Conservation (phyloP, 768 basidiomycete species). For the Neoboletus subvelutipes region DNA sequence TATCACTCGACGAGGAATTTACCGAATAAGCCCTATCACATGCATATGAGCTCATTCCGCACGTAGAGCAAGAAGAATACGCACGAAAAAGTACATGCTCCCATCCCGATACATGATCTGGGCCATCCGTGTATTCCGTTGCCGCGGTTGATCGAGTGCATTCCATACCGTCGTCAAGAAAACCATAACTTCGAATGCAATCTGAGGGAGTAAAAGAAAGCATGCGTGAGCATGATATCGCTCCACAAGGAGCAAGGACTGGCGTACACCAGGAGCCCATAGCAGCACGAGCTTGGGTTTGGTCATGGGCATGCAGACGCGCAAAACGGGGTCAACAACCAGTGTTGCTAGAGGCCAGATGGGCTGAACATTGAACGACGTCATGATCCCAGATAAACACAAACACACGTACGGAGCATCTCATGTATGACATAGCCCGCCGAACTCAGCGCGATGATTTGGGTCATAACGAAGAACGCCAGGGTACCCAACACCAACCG, state of each 20-base stretch:
- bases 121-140: slow-evolving; percentile 15
- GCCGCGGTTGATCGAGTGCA: slow-evolving; percentile 27
- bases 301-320: slow-evolving; percentile 19
- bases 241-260: not conserved
- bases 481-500: slow-evolving; percentile 32
- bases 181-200: slow-evolving; percentile 32
- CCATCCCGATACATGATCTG: slow-evolving; percentile 31
- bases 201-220: slow-evolving; percentile 11
- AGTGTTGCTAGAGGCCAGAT: slow-evolving; percentile 15
- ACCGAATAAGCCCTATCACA: slow-evolving; percentile 27
- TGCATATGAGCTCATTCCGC: not conserved
- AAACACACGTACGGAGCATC: slow-evolving; percentile 28
- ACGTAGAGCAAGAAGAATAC: not conserved
- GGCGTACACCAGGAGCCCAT: slow-evolving; percentile 31
- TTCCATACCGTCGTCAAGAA: slow-evolving; percentile 32
- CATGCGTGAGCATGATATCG: not conserved
- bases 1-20: not conserved
- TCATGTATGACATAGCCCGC: slow-evolving; percentile 26
- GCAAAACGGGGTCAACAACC: slow-evolving; percentile 7
- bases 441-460: slow-evolving; percentile 24
- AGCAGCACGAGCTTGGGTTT: slow-evolving; percentile 25
- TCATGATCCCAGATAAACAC: not conserved
- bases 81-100: slow-evolving; percentile 28
- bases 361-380: not conserved
- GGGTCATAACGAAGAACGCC: slow-evolving; percentile 30